Percentiles rank a stretch among this genome's conserved stretches.
Conservation (phyloP, 129 eudicot species). For the Cynara cardunculus region DNA sequence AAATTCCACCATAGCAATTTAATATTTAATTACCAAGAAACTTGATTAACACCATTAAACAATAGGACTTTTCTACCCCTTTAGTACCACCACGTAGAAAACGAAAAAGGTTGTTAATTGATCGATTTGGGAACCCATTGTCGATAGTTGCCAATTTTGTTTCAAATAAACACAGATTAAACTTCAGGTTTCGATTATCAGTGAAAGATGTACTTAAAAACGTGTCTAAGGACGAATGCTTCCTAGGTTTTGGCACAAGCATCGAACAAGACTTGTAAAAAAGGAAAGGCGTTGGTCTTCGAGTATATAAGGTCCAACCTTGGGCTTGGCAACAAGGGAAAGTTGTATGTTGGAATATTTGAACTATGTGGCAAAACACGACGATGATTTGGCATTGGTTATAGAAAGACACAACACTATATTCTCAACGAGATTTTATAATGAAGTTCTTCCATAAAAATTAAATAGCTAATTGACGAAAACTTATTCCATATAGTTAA, state of each 20-base stretch:
- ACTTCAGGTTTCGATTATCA: too few species aligned
- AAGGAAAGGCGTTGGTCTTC: too few species aligned
- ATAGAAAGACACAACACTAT: too few species aligned
- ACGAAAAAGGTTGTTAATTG: neutral
- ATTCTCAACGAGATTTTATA: neutral
- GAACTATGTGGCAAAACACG: too few species aligned
- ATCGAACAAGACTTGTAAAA: too few species aligned
- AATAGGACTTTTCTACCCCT: neutral
- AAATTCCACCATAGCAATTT: neutral
- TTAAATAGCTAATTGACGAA: neutral
- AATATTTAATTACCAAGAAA: neutral
- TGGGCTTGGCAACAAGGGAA: too few species aligned
- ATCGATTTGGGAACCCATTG: neutral
- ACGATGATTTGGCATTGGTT: neutral
- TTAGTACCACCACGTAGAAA: neutral
- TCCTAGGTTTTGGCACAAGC: neutral
- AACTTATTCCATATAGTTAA: neutral
- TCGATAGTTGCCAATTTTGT: neutral
- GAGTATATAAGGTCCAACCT: too few species aligned
- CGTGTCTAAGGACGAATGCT: neutral
- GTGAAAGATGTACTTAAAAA: neutral
- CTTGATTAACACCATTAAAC: neutral
- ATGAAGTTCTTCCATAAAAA: too few species aligned
- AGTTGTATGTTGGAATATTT: too few species aligned
- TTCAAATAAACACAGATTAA: too few species aligned